These are phyloP conservation scores for Solanum bukasovii DNA, from an alignment of 257 asterid species.

Conservation along the genomic window DNA sequence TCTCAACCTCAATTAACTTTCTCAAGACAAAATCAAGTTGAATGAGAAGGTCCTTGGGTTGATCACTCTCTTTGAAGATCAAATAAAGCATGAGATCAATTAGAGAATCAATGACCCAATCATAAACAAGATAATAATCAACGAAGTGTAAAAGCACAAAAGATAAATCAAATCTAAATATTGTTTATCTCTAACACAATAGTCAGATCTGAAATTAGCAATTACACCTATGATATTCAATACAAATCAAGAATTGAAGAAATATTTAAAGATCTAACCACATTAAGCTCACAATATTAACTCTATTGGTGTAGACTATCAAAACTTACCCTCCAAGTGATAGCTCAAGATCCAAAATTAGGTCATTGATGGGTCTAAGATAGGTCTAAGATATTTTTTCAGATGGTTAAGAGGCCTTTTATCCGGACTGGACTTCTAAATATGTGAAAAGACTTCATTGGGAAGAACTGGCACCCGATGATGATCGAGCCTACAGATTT, in stretches of 20 bases:
- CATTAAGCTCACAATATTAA: background rate
- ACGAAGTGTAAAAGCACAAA: no score
- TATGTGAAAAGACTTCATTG: no score
- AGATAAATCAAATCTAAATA: no score
- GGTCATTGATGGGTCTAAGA: no score
- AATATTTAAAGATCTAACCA: background rate
- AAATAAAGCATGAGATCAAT: background rate
- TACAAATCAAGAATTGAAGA: background rate
- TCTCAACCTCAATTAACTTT: background rate
- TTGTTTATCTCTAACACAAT: background rate
- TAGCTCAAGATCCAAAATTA: background rate
- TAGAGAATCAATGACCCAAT: background rate
- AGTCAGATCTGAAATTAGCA: background rate
- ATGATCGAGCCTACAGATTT: no score
- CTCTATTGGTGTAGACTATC: background rate
- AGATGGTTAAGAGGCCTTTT: no score
- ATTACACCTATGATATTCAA: background rate
- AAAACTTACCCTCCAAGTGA: background rate
- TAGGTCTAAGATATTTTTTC: no score
- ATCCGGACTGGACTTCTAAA: no score
- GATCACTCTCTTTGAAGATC: background rate
- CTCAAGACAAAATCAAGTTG: background rate
- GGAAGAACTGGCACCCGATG: no score
- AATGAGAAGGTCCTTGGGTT: background rate
- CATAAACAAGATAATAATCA: background rate